Evolutionary conservation across 441 rosid species (phyloP).

Genomic region (Sinapis alba): DNA sequence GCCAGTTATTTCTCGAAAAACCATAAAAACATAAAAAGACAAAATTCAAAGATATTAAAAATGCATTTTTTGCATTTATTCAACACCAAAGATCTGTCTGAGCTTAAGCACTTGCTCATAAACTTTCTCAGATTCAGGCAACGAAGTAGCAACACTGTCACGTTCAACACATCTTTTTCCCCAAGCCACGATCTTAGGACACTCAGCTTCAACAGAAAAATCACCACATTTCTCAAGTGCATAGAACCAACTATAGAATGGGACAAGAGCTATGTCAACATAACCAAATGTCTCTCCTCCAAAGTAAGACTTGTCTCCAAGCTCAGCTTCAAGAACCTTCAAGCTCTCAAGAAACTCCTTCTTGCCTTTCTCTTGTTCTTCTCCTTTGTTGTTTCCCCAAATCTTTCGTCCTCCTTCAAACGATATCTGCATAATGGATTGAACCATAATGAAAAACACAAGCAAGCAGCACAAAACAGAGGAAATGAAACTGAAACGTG

Average conservation of each 20-base stretch:
- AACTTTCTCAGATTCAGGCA: conserved; percentile 38
- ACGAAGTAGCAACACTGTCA: conserved; percentile 36
- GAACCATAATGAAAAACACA: background rate
- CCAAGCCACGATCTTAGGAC: conserved; percentile 43
- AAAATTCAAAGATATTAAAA: background rate
- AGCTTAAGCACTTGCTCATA: conserved; percentile 40
- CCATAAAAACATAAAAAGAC: background rate
- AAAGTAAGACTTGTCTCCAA: conserved; percentile 45
- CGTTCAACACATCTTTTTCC: conserved; percentile 40
- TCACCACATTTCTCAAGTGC: conserved; percentile 38
- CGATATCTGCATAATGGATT: conserved; percentile 27
- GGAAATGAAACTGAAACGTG: background rate
- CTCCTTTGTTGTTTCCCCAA: conserved; percentile 40
- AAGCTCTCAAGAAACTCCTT: conserved; percentile 39
- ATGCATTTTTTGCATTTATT: background rate
- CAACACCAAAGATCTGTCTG: conserved; percentile 38
- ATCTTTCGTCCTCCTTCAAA: conserved; percentile 38
- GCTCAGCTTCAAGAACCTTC: conserved; percentile 43
- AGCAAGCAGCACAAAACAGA: background rate
- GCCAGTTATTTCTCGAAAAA: background rate
- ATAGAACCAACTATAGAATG: conserved; percentile 45
- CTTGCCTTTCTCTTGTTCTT: conserved; percentile 34
- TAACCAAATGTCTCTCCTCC: conserved; percentile 42
- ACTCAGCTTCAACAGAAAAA: conserved; percentile 42
- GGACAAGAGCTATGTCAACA: conserved; percentile 41